These are phyloP conservation scores for Candida railenensis DNA, from an alignment of 805 yeast species.

Conservation along the genomic window DNA sequence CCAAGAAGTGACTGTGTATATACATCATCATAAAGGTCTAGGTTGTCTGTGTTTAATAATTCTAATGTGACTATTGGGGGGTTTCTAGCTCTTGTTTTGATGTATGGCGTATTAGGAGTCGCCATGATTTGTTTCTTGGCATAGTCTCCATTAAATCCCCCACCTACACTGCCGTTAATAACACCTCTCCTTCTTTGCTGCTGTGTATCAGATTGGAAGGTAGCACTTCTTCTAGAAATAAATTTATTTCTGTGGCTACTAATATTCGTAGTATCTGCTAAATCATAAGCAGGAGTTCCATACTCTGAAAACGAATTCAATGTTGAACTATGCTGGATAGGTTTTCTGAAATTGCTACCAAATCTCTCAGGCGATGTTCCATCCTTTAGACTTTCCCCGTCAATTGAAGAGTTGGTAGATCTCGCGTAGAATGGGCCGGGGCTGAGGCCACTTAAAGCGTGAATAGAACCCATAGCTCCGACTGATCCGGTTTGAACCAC, in stretches of 20 bases:
- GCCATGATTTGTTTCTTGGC: not conserved
- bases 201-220: not conserved
- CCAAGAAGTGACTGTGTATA: constrained; percentile 41
- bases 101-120: not conserved
- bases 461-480: not conserved
- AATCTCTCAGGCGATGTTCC: constrained; percentile 5
- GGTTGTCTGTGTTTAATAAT: constrained; percentile 42
- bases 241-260: not conserved
- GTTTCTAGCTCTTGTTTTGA: constrained; percentile 7
- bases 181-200: not conserved
- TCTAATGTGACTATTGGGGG: constrained; percentile 42
- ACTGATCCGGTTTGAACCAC: not conserved
- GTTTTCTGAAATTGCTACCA: not conserved
- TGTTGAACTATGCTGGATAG: not conserved
- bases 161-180: not conserved
- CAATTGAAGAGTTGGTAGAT: constrained; percentile 5
- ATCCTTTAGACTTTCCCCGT: constrained; percentile 2
- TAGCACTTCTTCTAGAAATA: not conserved
- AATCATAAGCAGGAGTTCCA: not conserved
- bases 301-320: not conserved
- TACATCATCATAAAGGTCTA: constrained; percentile 46
- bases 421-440: not conserved
- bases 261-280: not conserved
- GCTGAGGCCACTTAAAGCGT: not conserved
- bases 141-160: not conserved